phyloP scores from a whole-genome alignment of 2,329 filamentous ascomycete species.

The Tympanopsis confertula region DNA sequence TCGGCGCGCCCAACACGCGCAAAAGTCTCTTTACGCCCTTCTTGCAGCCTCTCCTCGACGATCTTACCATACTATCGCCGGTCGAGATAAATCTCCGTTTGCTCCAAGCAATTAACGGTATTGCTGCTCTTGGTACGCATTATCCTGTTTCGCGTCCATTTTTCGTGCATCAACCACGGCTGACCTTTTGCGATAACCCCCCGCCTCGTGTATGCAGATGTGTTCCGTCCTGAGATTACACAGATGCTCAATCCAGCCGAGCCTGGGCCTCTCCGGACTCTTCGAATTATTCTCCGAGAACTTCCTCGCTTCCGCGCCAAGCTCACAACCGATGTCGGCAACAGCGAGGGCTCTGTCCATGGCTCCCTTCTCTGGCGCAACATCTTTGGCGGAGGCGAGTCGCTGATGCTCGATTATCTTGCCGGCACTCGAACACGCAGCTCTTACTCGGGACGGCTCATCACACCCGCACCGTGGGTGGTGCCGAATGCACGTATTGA shows the following conservation, averaged over 20 bases:
- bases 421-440: slow-evolving; percentile 79
- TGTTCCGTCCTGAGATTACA: slow-evolving; percentile 63
- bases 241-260: slow-evolving; percentile 64
- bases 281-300: slow-evolving; percentile 67
- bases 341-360: slow-evolving; percentile 87
- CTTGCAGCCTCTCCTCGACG: slow-evolving; percentile 65
- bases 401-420: slow-evolving; percentile 74
- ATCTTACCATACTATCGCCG: slow-evolving; percentile 62
- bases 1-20: slow-evolving; percentile 76
- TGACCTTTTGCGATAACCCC: slow-evolving; percentile 58
- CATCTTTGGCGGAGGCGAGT: slow-evolving; percentile 87
- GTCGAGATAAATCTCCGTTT: slow-evolving; percentile 59
- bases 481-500: slow-evolving; percentile 74
- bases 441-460: slow-evolving; percentile 78
- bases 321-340: slow-evolving; percentile 88
- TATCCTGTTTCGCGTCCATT: slow-evolving; percentile 81
- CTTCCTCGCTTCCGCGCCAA: slow-evolving; percentile 76
- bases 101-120: slow-evolving; percentile 19
- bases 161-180: slow-evolving; percentile 69
- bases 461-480: slow-evolving; percentile 71
- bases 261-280: slow-evolving; percentile 65
- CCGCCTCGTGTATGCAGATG: slow-evolving; percentile 53
- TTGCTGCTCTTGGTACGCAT: slow-evolving; percentile 6
- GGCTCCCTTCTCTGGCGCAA: slow-evolving; percentile 80
- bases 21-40: slow-evolving; percentile 71